Base-by-base conservation (phyloP, 257 asterid species). In the Solanum chiquidenum region DNA sequence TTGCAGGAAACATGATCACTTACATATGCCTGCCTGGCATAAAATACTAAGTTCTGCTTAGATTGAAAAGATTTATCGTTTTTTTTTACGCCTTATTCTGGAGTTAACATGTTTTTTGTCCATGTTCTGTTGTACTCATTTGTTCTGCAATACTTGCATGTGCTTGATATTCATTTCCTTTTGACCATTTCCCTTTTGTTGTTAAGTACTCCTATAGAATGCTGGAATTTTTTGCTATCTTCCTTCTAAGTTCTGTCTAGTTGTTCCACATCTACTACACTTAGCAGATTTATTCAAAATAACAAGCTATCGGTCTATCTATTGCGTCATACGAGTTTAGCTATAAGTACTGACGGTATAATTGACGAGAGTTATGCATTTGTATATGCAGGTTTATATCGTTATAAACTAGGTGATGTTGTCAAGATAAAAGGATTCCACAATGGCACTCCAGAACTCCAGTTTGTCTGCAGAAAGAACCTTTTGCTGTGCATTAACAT, bases 381-480 rank as follows among this genome's bases (percentile, higher is more conserved):
- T 37, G 14, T 58, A 7, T 66, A 4, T 91, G 92, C 95, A 95
- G 99, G 99, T 42, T 88, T 97, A 88, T 97, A 97, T 64, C 98
- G 98, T 12, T 97, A 95, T 37, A 89, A 94, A 69, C 83, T 97
- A 86, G 99, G 98, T 12, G 99, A 97, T 66, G 94, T 93, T 14
- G 98, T 97, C 29, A 97, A 94, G 92, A 97, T 97, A 10, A 89
- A 88, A 82, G 98, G 99, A 0, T 97, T 95, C 89, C 94, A 93
- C 91, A 95, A 95, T 92, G 84, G 91, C 20, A 95, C 98, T 12
- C 99, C 99, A 1, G 95, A 93, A 92, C 96, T 97, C 72, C 96
- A 95, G 49, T 95, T 95, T 88, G 72, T 96, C 13, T 96, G 99
- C 94, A 77, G 99, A 86, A 91, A 94, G 38, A 97, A 94, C 87